These are phyloP conservation scores for Penicillium lagena DNA, from an alignment of 495 filamentous ascomycete species.

Conservation along the genomic window DNA sequence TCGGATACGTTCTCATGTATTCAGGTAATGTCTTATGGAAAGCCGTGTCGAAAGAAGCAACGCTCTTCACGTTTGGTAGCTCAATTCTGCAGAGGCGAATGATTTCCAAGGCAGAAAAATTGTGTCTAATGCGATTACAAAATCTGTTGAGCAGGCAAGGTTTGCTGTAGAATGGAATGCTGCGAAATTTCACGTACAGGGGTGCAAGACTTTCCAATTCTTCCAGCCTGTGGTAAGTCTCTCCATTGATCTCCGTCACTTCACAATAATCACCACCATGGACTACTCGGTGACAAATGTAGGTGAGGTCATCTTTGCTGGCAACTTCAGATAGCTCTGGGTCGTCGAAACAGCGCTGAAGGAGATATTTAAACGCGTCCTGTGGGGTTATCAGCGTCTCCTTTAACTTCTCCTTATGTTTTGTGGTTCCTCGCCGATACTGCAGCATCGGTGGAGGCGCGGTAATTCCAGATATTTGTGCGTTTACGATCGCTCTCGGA, in stretches of 20 bases:
- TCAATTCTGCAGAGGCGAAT: constrained; percentile 56
- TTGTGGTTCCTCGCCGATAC: constrained; percentile 49
- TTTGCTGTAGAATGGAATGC: not conserved
- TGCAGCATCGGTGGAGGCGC: constrained; percentile 66
- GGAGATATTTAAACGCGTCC: constrained; percentile 66
- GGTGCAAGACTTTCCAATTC: constrained; percentile 74
- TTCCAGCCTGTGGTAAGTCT: constrained; percentile 64
- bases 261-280: constrained; percentile 71
- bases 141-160: too few relatives aligned
- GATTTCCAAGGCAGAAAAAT: constrained; percentile 70
- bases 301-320: constrained; percentile 58
- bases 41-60: constrained; percentile 81
- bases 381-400: constrained; percentile 51
- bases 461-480: constrained; percentile 67
- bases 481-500: constrained; percentile 60
- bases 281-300: constrained; percentile 78
- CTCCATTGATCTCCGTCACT: constrained; percentile 58
- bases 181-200: constrained; percentile 43
- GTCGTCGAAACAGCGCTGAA: constrained; percentile 62
- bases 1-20: constrained; percentile 73
- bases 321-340: constrained; percentile 54
- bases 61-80: constrained; percentile 60
- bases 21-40: constrained; percentile 73
- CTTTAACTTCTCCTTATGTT: constrained; percentile 53
- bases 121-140: too few relatives aligned